Conservation (phyloP, 2,329 filamentous ascomycete genomes). For the Diaporthe batatas region DNA sequence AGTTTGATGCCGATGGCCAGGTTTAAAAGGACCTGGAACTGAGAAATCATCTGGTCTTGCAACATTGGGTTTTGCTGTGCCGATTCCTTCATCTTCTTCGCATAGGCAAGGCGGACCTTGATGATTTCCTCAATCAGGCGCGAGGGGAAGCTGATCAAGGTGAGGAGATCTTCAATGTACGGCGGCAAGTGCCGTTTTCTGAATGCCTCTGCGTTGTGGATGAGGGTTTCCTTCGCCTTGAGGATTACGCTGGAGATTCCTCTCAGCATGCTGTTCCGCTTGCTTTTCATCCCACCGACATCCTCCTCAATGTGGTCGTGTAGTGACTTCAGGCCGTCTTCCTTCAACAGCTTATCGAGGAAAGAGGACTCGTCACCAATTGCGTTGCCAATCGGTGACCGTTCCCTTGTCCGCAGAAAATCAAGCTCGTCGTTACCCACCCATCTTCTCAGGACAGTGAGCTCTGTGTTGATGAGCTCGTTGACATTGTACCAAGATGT, state of each 20-base stretch:
- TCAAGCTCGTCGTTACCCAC: conserved; percentile 96
- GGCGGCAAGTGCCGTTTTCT: conserved; percentile 91
- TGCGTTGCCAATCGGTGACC: conserved; percentile 77
- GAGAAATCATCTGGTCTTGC: conserved; percentile 96
- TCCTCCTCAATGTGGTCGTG: conserved; percentile 76
- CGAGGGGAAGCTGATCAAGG: conserved; percentile 96
- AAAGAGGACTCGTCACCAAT: conserved; percentile 93
- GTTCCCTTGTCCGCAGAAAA: conserved; percentile 81
- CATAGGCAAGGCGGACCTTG: conserved; percentile 89
- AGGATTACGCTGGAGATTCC: conserved; percentile 88
- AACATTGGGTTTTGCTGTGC: conserved; percentile 93
- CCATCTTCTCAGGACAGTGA: conserved; percentile 93
- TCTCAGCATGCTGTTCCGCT: conserved; percentile 81
- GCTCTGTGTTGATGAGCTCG: conserved; percentile 93
- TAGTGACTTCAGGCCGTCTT: conserved; percentile 92
- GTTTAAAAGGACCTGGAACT: conserved; percentile 93
- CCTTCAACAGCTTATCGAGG: conserved; percentile 93
- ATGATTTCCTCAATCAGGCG: conserved; percentile 97
- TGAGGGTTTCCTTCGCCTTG: conserved; percentile 93
- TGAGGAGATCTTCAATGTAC: conserved; percentile 96
- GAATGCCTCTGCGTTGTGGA: conserved; percentile 87
- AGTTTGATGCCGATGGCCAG: conserved; percentile 94
- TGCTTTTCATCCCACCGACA: conserved; percentile 55
- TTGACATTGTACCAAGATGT: conserved; percentile 98
- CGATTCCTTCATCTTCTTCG: conserved; percentile 94